Base-by-base conservation (phyloP, 257 asterid species). In the Salvia rosmarinus region DNA sequence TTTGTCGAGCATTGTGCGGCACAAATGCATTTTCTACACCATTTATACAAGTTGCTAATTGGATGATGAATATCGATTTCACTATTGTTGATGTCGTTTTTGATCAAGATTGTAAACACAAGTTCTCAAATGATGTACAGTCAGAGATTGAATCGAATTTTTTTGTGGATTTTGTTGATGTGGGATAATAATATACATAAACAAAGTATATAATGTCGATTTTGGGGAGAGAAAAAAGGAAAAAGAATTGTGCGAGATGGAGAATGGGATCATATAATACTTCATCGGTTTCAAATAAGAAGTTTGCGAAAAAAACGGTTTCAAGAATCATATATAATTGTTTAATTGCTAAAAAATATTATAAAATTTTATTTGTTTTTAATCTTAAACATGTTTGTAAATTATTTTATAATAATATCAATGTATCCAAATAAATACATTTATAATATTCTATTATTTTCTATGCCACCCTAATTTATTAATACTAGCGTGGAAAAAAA, bases 61-160 rank as follows among this genome's bases (percentile, higher is more conserved):
- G 81, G 84, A 67, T 67, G 70, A 68, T 13, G 62, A 39, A 7
- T 2, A 67, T 62, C 76, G 28, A 3, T 67, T 39, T 80, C 84
- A 25, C 71, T 67, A 5, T 68, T 16, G 19, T 71, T 35, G 9
- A 13, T 61, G 71, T 68, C 64, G 4, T 34, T 21, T 56, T 71
- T 64, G 10, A 49, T 25, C 46, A 19, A 44, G 25, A 67, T 49
- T 14, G 47, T 1, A 12, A 8, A 23, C 8, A 7, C 55, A 43
- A 43, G 23, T 12, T 43, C 21, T 43, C 56, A 14, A 23, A 21
- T 1, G 43, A n/a, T 67, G 75, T 43, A 46, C 68, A 76, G 72
- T 52, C 44, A 8, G 14, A 30, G 42, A 51, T 13, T 40, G 59
- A 42, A 30, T 69, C 44, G 42, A 68, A 60, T 46, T 1, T 30